Conservation (phyloP, 768 basidiomycete species). For the Collybiopsis luxurians region DNA sequence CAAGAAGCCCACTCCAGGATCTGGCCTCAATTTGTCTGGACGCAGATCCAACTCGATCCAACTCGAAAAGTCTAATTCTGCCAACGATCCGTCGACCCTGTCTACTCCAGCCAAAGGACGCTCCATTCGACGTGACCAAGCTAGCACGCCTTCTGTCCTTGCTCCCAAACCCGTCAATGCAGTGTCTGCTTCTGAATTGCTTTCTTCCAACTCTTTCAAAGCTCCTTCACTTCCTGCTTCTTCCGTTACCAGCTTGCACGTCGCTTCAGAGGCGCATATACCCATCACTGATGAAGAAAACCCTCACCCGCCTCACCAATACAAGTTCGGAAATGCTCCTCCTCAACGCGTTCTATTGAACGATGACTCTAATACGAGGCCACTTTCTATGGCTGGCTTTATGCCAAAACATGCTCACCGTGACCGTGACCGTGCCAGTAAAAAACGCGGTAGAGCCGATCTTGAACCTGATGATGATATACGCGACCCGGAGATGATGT, state of each 20-base stretch:
- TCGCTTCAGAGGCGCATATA: slow-evolving; percentile 3
- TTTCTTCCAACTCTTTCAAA: slow-evolving; percentile 1
- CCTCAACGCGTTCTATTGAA: slow-evolving; percentile 5
- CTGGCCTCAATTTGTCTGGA: background rate
- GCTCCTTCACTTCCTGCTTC: background rate
- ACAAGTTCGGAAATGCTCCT: background rate
- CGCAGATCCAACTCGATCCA: background rate
- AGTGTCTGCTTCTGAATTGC: slow-evolving; percentile 1
- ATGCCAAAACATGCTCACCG: background rate
- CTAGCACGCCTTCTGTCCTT: background rate
- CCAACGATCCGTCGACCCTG: background rate
- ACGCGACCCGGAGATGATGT: background rate
- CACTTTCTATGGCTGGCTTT: background rate
- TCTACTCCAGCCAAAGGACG: background rate
- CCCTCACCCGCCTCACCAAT: background rate
- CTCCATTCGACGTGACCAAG: slow-evolving; percentile 1
- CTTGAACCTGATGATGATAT: slow-evolving; percentile 4
- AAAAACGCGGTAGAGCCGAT: background rate
- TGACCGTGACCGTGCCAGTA: background rate
- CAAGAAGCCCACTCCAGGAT: background rate
- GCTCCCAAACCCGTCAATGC: slow-evolving; percentile 5
- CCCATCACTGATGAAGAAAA: background rate
- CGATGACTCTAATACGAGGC: background rate
- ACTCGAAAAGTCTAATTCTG: background rate
- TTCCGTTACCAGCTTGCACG: background rate